Percentiles rank a stretch among this genome's conserved stretches.
phyloP scores from a whole-genome alignment of 495 filamentous ascomycete species.

The Annulohypoxylon nitens region DNA sequence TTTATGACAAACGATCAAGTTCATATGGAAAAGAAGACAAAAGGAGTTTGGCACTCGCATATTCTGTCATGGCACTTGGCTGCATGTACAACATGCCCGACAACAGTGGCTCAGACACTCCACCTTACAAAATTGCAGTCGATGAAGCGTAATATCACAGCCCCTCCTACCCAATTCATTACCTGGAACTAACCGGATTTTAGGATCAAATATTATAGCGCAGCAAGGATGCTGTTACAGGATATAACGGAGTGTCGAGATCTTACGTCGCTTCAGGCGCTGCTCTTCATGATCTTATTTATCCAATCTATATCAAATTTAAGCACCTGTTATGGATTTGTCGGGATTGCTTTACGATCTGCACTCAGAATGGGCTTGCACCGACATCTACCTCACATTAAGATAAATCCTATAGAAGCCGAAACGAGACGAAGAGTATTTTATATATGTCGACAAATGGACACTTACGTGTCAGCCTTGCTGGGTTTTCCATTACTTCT shows the following conservation, averaged over 20 bases:
- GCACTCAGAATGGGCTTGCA: constrained; percentile 90
- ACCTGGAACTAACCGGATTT: constrained; percentile 18
- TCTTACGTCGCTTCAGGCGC: constrained; percentile 83
- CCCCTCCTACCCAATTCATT: not conserved
- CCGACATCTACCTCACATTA: constrained; percentile 74
- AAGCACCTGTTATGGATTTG: constrained; percentile 92
- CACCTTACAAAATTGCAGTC: constrained; percentile 75
- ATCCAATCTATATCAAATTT: constrained; percentile 91
- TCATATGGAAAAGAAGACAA: constrained; percentile 80
- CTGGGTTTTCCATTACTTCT: constrained; percentile 88
- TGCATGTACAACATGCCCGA: constrained; percentile 80
- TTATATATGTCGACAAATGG: constrained; percentile 92
- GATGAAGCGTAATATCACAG: constrained; percentile 76
- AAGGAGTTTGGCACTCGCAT: constrained; percentile 84
- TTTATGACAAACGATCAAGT: constrained; percentile 80
- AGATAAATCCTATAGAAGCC: constrained; percentile 86
- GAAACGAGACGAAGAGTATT: constrained; percentile 88
- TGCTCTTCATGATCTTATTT: constrained; percentile 94
- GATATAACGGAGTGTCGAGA: constrained; percentile 95
- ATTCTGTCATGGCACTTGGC: constrained; percentile 86
- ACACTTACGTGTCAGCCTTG: constrained; percentile 90
- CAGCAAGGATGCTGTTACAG: constrained; percentile 77
- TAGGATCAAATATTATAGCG: constrained; percentile 87
- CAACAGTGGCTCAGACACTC: constrained; percentile 44
- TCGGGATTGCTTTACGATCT: constrained; percentile 89